Base-by-base conservation (phyloP, 2,329 filamentous ascomycete species). In the Mollisia scopiformis region DNA sequence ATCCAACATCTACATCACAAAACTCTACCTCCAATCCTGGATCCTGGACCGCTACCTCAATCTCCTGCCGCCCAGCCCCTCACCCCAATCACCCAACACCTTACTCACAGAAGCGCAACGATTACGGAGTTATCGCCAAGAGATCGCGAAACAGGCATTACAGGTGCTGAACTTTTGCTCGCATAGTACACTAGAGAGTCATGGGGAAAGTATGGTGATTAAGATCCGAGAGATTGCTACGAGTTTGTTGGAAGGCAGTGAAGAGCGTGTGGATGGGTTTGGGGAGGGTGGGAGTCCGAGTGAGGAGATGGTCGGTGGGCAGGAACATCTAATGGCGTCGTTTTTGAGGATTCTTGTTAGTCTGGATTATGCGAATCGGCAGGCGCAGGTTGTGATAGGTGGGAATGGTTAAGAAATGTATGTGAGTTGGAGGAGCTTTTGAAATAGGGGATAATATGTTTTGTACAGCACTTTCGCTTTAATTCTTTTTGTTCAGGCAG, bases 151-250 rank as follows among this genome's bases (percentile, higher is more conserved):
- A 5, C 59, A 64, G 30, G 53, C 64, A 13, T 58, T 66, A 13
- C 56, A 67, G 13, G 55, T 66, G 3, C 43, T 67, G 25, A 57
- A 51, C 14, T 56, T 55, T 41, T 65, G 43, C 25, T 65, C 68
- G 6, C 54, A 58, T 2, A 56, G 49, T 41, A 63, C 62, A 4
- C 58, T 70, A 10, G 68, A 71, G 59, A 57, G 61, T 6, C 66
- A 71, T 57, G 68, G 68, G 8, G 50, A 56, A 19, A 66, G 62
- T 2, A 67, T 69, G 62, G 63, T 66, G 57, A 55, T 64, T 14
- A 71, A 71, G 54, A 69, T 71, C 31, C 65, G 68, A 14, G 67
- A 71, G 49, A 71, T 71, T 35, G 69, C 68, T 4, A 61, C 62
- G 8, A 68, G 68, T 13, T 59, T 71, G 8, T 55, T 70, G 13